These are phyloP conservation scores for Favolaschia claudopus DNA, from an alignment of 768 basidiomycete genomes.

Conservation along the genomic window DNA sequence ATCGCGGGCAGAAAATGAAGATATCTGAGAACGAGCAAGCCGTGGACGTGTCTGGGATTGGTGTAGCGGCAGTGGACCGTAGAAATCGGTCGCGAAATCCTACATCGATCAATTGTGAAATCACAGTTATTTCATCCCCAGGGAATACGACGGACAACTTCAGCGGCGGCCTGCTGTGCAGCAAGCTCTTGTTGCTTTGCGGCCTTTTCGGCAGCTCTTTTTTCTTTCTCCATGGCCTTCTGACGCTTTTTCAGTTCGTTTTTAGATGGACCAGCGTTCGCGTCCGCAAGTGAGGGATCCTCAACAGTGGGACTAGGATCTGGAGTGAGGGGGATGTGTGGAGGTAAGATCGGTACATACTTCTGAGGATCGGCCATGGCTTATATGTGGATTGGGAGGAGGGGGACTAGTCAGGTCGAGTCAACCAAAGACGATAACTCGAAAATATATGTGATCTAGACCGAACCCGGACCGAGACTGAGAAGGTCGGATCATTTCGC, in stretches of 20 bases:
- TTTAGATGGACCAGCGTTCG: slow-evolving; percentile 72
- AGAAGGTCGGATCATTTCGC: too few relatives aligned
- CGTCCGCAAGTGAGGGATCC: slow-evolving; percentile 33
- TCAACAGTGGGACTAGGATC: neutral
- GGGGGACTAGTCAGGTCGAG: slow-evolving; percentile 10
- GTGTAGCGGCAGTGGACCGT: slow-evolving; percentile 89
- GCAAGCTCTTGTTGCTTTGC: slow-evolving; percentile 81
- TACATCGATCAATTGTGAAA: slow-evolving; percentile 35
- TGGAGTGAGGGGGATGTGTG: neutral
- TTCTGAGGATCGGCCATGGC: slow-evolving; percentile 24
- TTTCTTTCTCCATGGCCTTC: slow-evolving; percentile 90
- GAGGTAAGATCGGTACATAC: neutral
- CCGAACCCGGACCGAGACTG: neutral
- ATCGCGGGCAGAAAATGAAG: slow-evolving; percentile 66
- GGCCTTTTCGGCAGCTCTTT: slow-evolving; percentile 86
- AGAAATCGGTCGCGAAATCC: slow-evolving; percentile 83
- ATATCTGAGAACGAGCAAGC: slow-evolving; percentile 68
- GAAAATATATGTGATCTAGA: neutral
- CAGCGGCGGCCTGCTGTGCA: slow-evolving; percentile 68
- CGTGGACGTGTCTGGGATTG: slow-evolving; percentile 85
- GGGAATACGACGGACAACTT: slow-evolving; percentile 53
- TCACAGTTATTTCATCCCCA: slow-evolving; percentile 7
- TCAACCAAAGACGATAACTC: too few relatives aligned
- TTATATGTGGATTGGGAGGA: too few relatives aligned
- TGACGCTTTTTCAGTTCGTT: slow-evolving; percentile 90